A percentile compares a stretch with the other conserved stretches of the same genome.
Evolutionary conservation across 2,329 filamentous ascomycete species (phyloP).

Genomic region (Xylaria sp.): DNA sequence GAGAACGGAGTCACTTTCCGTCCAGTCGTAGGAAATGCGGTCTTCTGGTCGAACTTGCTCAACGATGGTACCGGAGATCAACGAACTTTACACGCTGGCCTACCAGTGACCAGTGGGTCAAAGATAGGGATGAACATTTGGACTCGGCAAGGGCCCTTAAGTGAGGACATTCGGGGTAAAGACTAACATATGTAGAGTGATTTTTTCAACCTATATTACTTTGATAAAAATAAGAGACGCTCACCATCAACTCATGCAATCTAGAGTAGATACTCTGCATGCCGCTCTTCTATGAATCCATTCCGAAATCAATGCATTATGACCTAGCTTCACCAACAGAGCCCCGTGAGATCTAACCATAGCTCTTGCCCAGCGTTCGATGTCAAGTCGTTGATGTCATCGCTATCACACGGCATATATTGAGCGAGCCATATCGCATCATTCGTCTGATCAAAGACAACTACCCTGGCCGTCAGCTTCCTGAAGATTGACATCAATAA

Average conservation of each 20-base stretch:
- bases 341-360: conserved; percentile 48
- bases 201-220: not conserved
- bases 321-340: conserved; percentile 44
- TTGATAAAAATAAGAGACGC: not conserved
- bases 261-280: not conserved
- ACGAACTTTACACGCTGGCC: conserved; percentile 59
- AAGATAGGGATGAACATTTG: conserved; percentile 66
- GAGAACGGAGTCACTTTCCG: conserved; percentile 61
- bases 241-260: not conserved
- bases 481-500: not conserved
- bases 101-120: conserved; percentile 58
- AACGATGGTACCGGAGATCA: conserved; percentile 55
- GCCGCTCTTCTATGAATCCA: not conserved
- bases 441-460: conserved; percentile 55
- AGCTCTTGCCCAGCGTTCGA: conserved; percentile 48
- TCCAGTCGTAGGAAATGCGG: conserved; percentile 59
- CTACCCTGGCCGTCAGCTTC: conserved; percentile 41
- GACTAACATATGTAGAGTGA: conserved; percentile 30
- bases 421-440: conserved; percentile 55
- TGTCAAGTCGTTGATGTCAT: conserved; percentile 51
- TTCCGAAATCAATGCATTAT: not conserved
- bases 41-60: conserved; percentile 61
- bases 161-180: conserved; percentile 50
- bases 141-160: conserved; percentile 58
- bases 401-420: conserved; percentile 53